Conservation (phyloP, 2,329 filamentous ascomycete genomes). For the Neoarthrinium moseri region DNA sequence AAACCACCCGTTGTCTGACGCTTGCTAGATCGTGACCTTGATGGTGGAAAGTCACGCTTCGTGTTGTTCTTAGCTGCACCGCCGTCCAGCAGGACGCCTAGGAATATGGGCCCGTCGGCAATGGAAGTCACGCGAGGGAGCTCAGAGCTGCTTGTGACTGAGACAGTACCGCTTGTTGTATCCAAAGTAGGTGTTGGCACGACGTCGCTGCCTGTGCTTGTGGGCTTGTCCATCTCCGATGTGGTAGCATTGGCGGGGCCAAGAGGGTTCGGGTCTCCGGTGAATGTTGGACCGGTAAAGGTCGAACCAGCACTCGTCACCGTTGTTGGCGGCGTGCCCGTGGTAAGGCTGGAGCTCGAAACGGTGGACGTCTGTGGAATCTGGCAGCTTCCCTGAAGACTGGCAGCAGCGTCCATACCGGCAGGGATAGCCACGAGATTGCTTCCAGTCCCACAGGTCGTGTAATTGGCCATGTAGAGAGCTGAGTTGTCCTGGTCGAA, state of each 20-base stretch:
- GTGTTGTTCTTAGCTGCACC: constrained; percentile 1
- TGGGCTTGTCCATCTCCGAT: not conserved
- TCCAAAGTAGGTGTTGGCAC: too few relatives aligned
- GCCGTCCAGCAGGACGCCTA: not conserved
- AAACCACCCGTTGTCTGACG: constrained; percentile 11
- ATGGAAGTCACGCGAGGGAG: not conserved
- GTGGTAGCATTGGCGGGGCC: not conserved
- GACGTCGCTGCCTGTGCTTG: too few relatives aligned
- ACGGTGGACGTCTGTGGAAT: not conserved
- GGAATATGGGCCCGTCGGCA: not conserved
- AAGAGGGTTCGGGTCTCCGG: constrained; percentile 4
- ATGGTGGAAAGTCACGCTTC: not conserved
- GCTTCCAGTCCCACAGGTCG: constrained; percentile 18
- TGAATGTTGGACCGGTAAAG: not conserved
- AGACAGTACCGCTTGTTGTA: too few relatives aligned
- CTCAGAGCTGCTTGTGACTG: constrained; percentile 7
- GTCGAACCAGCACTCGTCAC: not conserved
- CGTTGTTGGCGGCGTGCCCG: not conserved
- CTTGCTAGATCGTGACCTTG: not conserved
- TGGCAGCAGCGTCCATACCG: constrained; percentile 21
- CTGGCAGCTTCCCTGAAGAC: constrained; percentile 22
- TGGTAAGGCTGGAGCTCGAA: not conserved
- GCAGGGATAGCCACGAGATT: constrained; percentile 25
- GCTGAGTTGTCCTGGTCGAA: constrained; percentile 29
- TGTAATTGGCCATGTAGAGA: constrained; percentile 28